Evolutionary conservation across 371 early-diverging fungal species (phyloP).

Genomic region (Mucor sp.): DNA sequence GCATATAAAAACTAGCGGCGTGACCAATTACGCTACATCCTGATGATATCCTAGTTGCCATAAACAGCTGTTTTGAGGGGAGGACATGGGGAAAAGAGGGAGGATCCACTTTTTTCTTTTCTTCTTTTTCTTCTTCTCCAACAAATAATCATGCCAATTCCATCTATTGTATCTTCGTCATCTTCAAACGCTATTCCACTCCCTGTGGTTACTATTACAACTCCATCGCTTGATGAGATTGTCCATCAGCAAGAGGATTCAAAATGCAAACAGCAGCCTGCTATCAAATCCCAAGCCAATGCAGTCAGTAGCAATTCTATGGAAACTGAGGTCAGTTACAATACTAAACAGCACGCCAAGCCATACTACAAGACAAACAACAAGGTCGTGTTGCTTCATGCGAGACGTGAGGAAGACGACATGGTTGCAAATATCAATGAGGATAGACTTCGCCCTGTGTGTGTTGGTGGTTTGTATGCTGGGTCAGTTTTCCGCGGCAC

Average conservation of each 20-base stretch:
- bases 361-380: neutral
- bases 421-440: conserved; percentile 15
- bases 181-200: neutral
- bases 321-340: conserved; percentile 7
- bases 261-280: neutral
- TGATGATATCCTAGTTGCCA: conserved; percentile 3
- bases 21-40: neutral
- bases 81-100: neutral
- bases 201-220: neutral
- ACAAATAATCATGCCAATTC: conserved; percentile 13
- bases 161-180: conserved; percentile 7
- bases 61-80: conserved; percentile 3
- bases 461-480: conserved; percentile 41
- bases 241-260: neutral
- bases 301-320: neutral
- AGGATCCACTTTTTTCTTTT: neutral
- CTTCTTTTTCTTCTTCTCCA: neutral
- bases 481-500: conserved; percentile 67
- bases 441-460: conserved; percentile 15
- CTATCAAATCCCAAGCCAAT: neutral
- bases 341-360: neutral
- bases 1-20: neutral
- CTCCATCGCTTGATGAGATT: neutral
- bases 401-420: conserved; percentile 18
- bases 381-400: conserved; percentile 12